Conservation (phyloP, 2,329 filamentous ascomycete species). For the Fusarium heterosporum region DNA sequence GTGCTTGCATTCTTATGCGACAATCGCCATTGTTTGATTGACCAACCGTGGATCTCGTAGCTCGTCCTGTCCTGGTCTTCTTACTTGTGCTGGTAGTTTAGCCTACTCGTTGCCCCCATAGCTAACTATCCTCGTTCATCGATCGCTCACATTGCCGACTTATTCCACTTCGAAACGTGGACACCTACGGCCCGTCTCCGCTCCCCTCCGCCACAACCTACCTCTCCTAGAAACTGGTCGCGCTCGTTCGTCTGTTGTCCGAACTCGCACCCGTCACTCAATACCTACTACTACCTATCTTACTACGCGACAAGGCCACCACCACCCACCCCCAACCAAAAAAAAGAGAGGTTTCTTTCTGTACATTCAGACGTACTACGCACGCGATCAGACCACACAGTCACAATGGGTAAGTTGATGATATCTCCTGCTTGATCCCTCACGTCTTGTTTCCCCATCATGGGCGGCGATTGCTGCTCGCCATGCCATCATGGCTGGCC, state of each 20-base stretch:
- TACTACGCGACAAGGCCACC: constrained; percentile 46
- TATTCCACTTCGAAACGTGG: constrained; percentile 43
- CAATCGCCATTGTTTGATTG: constrained; percentile 46
- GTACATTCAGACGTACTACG: constrained; percentile 39
- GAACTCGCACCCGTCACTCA: constrained; percentile 44
- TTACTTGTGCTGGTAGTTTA: constrained; percentile 11
- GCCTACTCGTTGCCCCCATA: constrained; percentile 40
- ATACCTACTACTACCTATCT: constrained; percentile 30
- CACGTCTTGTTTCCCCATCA: constrained; percentile 1
- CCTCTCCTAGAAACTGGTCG: constrained; percentile 40
- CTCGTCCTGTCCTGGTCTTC: constrained; percentile 43
- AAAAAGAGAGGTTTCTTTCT: constrained; percentile 40
- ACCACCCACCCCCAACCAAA: constrained; percentile 41
- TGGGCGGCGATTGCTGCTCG: constrained; percentile 12
- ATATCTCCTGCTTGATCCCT: constrained; percentile 40
- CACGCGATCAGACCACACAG: constrained; percentile 35
- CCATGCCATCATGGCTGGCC: constrained; percentile 13
- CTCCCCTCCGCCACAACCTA: constrained; percentile 42
- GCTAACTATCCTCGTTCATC: constrained; percentile 38
- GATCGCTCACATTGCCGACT: constrained; percentile 19
- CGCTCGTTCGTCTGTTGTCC: constrained; percentile 33
- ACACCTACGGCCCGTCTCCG: constrained; percentile 46
- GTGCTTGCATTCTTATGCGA: constrained; percentile 52
- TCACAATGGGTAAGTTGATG: constrained; percentile 48
- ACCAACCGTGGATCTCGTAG: constrained; percentile 47